Conservation (phyloP, 1,139 yeast species). For the Blastobotrys niveus region DNA sequence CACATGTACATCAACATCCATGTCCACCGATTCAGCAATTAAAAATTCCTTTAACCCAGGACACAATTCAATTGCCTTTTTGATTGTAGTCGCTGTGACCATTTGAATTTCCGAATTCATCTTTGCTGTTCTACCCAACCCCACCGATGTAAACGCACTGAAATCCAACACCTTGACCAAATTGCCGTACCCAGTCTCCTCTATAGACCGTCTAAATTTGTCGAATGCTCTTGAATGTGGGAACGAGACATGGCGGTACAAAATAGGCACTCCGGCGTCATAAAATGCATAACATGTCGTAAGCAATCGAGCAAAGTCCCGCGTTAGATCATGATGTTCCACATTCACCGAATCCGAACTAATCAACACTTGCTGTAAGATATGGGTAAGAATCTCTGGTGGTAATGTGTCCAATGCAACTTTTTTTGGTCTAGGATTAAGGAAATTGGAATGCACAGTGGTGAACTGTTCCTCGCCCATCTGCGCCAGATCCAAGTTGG, state of each 20-base stretch:
- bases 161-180: constrained; percentile 77
- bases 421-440: constrained; percentile 4
- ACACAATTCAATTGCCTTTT: constrained; percentile 51
- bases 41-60: constrained; percentile 72
- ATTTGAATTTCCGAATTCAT: constrained; percentile 90
- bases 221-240: constrained; percentile 80
- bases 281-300: constrained; percentile 34
- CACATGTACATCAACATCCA: constrained; percentile 63
- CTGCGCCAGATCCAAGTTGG: constrained; percentile 13
- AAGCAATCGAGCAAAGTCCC: constrained; percentile 27
- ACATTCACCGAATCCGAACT: constrained; percentile 12
- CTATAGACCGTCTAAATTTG: constrained; percentile 56
- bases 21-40: constrained; percentile 81
- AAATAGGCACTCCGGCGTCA: constrained; percentile 37
- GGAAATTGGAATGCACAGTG: constrained; percentile 1
- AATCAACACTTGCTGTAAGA: constrained; percentile 30
- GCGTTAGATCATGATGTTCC: constrained; percentile 14
- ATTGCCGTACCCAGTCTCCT: constrained; percentile 50
- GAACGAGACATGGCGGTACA: constrained; percentile 65
- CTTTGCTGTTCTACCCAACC: constrained; percentile 80
- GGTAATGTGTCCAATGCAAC: constrained; percentile 27
- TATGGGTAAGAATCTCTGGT: constrained; percentile 31
- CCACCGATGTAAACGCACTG: constrained; percentile 83
- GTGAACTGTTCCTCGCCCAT: constrained; percentile 10
- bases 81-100: constrained; percentile 71